Percentiles rank a stretch among this genome's conserved stretches.
Evolutionary conservation across 164 flowering plant species (phyloP).

Genomic region (Vitis rupestris): DNA sequence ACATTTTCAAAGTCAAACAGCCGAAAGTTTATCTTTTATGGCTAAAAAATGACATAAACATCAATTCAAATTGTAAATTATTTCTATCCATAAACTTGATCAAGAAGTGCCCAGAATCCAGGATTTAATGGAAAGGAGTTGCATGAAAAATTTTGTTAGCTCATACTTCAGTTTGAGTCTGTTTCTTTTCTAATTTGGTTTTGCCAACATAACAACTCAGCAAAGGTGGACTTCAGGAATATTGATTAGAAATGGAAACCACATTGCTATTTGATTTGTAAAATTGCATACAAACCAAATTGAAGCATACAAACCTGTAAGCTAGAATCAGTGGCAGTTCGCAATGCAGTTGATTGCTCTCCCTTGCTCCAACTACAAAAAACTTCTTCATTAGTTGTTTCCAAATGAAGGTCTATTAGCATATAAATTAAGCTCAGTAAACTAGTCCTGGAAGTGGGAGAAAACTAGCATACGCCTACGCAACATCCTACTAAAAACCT

Average conservation of each 20-base stretch:
- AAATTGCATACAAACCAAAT: background rate
- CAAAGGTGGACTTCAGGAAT: background rate
- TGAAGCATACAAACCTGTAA: conserved; percentile 47
- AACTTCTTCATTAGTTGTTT: background rate
- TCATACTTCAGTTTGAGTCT: background rate
- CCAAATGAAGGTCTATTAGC: too few relatives aligned
- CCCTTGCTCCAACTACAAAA: conserved; percentile 85
- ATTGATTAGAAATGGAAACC: background rate
- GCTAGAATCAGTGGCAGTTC: conserved; percentile 72
- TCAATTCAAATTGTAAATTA: background rate
- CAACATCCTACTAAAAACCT: too few relatives aligned
- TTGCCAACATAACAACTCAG: background rate
- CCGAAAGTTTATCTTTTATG: background rate
- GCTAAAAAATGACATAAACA: background rate
- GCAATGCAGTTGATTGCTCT: conserved; percentile 87
- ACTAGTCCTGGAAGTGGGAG: too few relatives aligned
- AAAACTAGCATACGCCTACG: too few relatives aligned
- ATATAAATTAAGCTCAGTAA: too few relatives aligned
- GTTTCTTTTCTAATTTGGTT: background rate
- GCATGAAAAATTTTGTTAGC: background rate
- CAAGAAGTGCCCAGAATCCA: background rate
- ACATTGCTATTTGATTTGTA: too few relatives aligned
- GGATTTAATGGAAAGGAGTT: background rate
- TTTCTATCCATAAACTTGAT: background rate
- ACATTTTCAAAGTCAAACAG: background rate